Base-by-base conservation (phyloP, 345 rosid species). In the Iberis pinnata region DNA sequence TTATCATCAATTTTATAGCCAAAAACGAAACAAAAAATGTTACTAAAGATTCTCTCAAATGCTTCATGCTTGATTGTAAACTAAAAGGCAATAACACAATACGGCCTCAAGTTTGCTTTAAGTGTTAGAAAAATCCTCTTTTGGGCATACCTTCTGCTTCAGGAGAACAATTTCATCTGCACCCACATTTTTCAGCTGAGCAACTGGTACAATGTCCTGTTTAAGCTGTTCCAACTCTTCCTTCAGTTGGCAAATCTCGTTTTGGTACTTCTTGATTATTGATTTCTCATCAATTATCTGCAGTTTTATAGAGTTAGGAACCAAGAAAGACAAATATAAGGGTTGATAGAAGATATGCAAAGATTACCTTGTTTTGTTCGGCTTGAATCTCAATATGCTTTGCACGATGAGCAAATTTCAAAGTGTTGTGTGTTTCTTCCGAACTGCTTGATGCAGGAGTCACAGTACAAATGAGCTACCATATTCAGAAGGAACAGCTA, bases 271-370 rank as follows among this genome's bases (percentile, higher is more conserved):
- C 75, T 93, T 93, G 64, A 93, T 88, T 51, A 93, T 85, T 43
- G 99, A 93, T 70, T 93, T 93, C 78, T 93, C 97, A 58, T 93
- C 99, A 63, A 85, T 81, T 60, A 93, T 93, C 99, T 93, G 79
- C 74, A 71, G 52, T 49, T 56, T 46, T 18, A 16, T 26, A 58
- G 56, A 35, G 63, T 60, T 72, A 60, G 44, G 49, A 53, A n/a
- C n/a, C n/a, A n/a, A n/a, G n/a, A n/a, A n/a, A n/a, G n/a, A 43
- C 32, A 32, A 36, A 24, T 24, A 24, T 6, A 38, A 61, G 40
- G 22, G 13, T 25, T 33, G 52, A 26, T 11, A 33, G 32, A 46
- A 58, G 15, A 49, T 42, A 66, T 31, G 50, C 4, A 37, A 49
- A n/a, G 49, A 37, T 35, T 60, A 88, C 99, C 97, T 83, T 93